Percentiles rank a stretch among this genome's conserved stretches.
These are phyloP conservation scores for Aspergillus eucalypticola DNA, from an alignment of 2,329 filamentous ascomycete species.

Conservation along the genomic window DNA sequence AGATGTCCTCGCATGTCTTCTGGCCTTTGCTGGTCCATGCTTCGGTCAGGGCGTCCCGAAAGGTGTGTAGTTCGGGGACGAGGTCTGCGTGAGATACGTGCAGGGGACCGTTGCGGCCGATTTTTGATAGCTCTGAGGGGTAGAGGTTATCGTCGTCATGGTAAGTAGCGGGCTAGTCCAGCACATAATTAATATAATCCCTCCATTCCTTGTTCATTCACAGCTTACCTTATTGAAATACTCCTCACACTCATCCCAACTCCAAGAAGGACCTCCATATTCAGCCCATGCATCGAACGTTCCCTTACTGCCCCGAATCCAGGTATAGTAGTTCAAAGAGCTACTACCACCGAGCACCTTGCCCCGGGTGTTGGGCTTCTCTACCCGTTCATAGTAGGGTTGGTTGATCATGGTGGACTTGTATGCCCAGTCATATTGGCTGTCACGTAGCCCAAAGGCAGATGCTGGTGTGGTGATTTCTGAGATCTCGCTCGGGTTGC, in stretches of 20 bases:
- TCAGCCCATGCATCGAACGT: slow-evolving; percentile 2
- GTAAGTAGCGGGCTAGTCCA: neutral
- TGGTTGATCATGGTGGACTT: neutral
- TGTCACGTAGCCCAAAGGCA: neutral
- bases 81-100: slow-evolving; percentile 3
- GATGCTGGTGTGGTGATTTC: neutral
- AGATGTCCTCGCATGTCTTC: neutral
- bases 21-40: slow-evolving; percentile 3
- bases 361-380: slow-evolving; percentile 1
- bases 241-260: neutral
- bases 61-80: neutral
- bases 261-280: neutral
- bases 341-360: neutral
- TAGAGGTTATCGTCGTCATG: slow-evolving; percentile 1
- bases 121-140: neutral
- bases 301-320: neutral
- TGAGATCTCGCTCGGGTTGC: neutral
- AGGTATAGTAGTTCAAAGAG: slow-evolving; percentile 2
- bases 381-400: neutral
- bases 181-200: too few relatives aligned
- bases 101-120: slow-evolving; percentile 1
- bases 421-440: neutral
- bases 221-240: neutral
- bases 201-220: neutral
- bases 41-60: neutral